Evolutionary conservation across 2,329 filamentous ascomycete species (phyloP).

Genomic region (Fusarium ramigenum): DNA sequence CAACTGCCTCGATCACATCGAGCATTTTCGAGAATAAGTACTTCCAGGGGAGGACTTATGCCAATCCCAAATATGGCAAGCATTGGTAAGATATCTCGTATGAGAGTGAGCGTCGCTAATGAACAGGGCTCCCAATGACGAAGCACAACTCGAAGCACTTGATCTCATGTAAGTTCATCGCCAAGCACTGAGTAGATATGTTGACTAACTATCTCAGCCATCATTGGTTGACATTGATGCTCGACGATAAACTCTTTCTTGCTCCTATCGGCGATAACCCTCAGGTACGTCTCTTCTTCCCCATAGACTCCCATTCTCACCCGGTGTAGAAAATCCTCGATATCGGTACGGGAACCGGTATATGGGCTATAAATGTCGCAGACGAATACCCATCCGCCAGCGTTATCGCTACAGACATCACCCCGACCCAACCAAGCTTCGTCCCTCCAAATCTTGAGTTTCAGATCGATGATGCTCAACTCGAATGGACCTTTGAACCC

Average conservation of each 20-base stretch:
- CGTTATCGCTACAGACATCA: slow-evolving; percentile 35
- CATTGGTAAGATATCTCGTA: slow-evolving; percentile 19
- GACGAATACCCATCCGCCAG: slow-evolving; percentile 36
- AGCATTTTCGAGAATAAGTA: slow-evolving; percentile 38
- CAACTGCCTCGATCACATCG: slow-evolving; percentile 35
- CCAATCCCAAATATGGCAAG: slow-evolving; percentile 40
- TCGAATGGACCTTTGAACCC: slow-evolving; percentile 55
- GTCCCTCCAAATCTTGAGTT: slow-evolving; percentile 50
- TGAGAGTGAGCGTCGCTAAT: neutral
- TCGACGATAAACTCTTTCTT: slow-evolving; percentile 34
- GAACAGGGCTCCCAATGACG: slow-evolving; percentile 36
- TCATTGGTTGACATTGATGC: slow-evolving; percentile 38
- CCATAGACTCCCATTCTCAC: neutral
- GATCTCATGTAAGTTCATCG: slow-evolving; percentile 28
- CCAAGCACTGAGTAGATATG: accelerated
- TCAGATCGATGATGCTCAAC: slow-evolving; percentile 49
- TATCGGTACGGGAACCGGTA: slow-evolving; percentile 35
- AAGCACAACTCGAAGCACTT: slow-evolving; percentile 37
- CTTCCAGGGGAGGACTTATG: slow-evolving; percentile 35
- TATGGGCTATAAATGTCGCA: slow-evolving; percentile 39
- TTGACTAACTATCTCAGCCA: neutral
- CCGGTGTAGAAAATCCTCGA: slow-evolving; percentile 19
- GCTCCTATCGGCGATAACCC: slow-evolving; percentile 27
- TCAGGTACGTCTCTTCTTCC: slow-evolving; percentile 1
- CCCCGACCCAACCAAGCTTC: slow-evolving; percentile 34